Evolutionary conservation across 2,329 filamentous ascomycete genomes (phyloP).

Genomic region (Sporothrix luriei): DNA sequence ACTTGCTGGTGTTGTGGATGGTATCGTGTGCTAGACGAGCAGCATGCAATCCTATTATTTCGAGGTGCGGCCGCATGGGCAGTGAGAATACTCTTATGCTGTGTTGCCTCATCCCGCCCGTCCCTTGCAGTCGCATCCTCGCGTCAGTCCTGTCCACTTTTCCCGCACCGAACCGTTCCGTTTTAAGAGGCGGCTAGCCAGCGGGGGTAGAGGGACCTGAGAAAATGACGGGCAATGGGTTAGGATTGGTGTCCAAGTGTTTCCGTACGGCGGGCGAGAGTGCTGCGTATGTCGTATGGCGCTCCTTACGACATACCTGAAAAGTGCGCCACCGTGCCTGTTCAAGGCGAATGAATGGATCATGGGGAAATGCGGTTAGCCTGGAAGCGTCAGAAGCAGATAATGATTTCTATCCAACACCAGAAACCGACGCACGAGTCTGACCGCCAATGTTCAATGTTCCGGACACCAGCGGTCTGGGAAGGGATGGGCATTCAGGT

Average conservation of each 20-base stretch:
- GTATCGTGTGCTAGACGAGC: too few relatives aligned
- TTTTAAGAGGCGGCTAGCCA: constrained; percentile 24
- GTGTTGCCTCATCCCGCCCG: background rate
- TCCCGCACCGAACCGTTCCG: constrained; percentile 35
- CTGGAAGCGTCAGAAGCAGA: constrained; percentile 6
- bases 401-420: too few relatives aligned
- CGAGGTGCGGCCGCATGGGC: background rate
- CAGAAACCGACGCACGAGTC: too few relatives aligned
- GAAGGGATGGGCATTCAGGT: constrained; percentile 17
- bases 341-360: too few relatives aligned
- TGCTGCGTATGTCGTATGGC: too few relatives aligned
- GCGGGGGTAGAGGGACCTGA: constrained; percentile 27
- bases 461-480: constrained; percentile 21
- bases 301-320: background rate
- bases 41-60: too few relatives aligned
- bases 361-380: background rate
- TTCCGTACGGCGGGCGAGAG: background rate
- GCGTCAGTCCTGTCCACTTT: constrained; percentile 29
- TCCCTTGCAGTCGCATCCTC: constrained; percentile 9
- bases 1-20: background rate
- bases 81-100: constrained; percentile 9
- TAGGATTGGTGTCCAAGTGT: background rate
- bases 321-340: background rate
- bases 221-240: background rate
- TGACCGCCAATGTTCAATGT: constrained; percentile 1